phyloP scores from a whole-genome alignment of 306 rosid genomes.

The Macrotyloma uniflorum region DNA sequence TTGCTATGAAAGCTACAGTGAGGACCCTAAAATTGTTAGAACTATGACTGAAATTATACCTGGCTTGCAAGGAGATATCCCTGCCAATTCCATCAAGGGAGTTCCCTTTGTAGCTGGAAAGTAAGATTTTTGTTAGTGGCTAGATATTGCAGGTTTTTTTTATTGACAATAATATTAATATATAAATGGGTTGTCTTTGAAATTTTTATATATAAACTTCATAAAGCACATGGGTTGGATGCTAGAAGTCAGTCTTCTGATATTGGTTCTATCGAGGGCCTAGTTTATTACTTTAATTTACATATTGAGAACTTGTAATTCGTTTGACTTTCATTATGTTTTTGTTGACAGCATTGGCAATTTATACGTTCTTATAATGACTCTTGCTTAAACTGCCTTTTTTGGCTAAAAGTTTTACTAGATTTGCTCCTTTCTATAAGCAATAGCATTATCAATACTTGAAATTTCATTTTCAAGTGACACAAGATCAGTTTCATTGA shows the following conservation, averaged over 20 bases:
- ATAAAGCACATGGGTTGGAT: background rate
- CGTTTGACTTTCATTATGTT: background rate
- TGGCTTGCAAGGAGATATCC: constrained; percentile 93
- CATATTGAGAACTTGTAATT: background rate
- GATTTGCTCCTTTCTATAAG: background rate
- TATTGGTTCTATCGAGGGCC: background rate
- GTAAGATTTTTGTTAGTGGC: constrained; percentile 55
- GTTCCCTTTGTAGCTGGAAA: constrained; percentile 89
- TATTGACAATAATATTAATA: background rate
- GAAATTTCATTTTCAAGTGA: constrained; percentile 4
- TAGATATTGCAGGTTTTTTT: background rate
- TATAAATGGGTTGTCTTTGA: background rate
- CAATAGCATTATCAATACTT: background rate
- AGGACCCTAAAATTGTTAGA: constrained; percentile 75
- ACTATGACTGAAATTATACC: constrained; percentile 91
- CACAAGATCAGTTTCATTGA: background rate
- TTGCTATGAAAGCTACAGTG: constrained; percentile 98
- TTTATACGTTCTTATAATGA: background rate
- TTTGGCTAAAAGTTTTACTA: background rate
- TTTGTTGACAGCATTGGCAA: background rate
- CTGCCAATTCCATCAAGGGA: constrained; percentile 64
- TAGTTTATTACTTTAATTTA: constrained; percentile 1
- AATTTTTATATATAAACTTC: background rate
- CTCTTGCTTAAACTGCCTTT: background rate
- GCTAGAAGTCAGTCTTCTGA: background rate